Conservation (phyloP, 208 protist species). For the Vickermania ingenoplastis region DNA sequence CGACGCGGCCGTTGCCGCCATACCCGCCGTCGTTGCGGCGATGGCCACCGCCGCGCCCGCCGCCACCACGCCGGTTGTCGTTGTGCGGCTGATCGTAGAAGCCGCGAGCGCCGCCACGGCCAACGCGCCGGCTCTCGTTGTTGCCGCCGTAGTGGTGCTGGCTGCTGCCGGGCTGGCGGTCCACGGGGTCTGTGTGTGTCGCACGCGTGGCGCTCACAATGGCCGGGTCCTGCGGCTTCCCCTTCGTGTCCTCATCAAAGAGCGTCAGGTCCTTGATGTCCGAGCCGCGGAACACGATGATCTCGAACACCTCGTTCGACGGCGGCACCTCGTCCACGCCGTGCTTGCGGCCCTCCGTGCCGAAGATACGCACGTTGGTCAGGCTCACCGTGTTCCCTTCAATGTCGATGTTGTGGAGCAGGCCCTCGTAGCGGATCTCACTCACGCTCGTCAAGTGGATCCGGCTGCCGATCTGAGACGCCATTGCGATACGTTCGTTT, state of each 20-base stretch:
- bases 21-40: conserved; percentile 24
- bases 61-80: conserved; percentile 22
- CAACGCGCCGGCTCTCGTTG: conserved; percentile 12
- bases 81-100: conserved; percentile 11
- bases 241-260: conserved; percentile 33
- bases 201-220: conserved; percentile 51
- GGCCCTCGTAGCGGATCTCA: conserved; percentile 83
- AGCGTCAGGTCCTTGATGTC: conserved; percentile 83
- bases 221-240: conserved; percentile 59
- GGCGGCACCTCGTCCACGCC: conserved; percentile 45
- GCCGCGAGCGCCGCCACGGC: conserved; percentile 12
- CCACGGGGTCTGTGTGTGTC: conserved; percentile 7
- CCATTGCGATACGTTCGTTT: conserved; percentile 16
- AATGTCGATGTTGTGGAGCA: conserved; percentile 61
- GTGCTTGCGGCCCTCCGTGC: conserved; percentile 73
- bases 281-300: conserved; percentile 82
- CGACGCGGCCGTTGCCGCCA: conserved; percentile 14
- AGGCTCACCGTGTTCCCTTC: conserved; percentile 78
- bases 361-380: conserved; percentile 79
- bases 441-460: conserved; percentile 84
- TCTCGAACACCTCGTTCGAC: conserved; percentile 67
- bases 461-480: conserved; percentile 32
- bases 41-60: conserved; percentile 10
- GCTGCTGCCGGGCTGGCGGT: conserved; percentile 7
- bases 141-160: conserved; percentile 13